Evolutionary conservation across 208 protist genomes (phyloP), one percentile per base, ranked within the genome.

Genomic region (Acanthamoeba castellanii): DNA sequence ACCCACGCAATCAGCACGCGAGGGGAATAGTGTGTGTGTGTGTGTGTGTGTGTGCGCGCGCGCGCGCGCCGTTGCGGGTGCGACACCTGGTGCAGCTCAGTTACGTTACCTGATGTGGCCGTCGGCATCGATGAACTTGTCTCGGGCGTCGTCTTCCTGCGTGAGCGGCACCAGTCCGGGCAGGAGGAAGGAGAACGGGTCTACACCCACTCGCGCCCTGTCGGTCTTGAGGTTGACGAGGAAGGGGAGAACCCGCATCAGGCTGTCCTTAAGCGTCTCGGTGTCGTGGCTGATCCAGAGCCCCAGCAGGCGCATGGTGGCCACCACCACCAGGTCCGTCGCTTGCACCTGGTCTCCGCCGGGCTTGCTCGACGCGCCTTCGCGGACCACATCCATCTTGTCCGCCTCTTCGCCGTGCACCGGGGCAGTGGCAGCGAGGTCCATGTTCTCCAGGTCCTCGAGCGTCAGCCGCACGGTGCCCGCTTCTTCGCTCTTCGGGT

Each of bases 231-330:
- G 57, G 66, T 81, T 74, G 27, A 93, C 30, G 3, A 93, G 27
- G 37, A 82, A 93, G 42, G 89, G 89, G 4, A 93, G 32, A 7
- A 93, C 70, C 25, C 52, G 42, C 30, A 42, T 16, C 13, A 93
- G 5, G 18, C 70, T 93, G 11, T 93, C 89, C 64, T 81, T 50
- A 8, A 93, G 89, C 42, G 89, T 81, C 22, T 93, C 89, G 34
- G 89, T 34, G 32, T 93, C 89, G 47, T 93, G 66, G 89, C 89
- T 93, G 25, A 93, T 45, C 89, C 89, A 93, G 32, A 81, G 45
- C 18, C 89, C 89, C n/a, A 93, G 32, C 27, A 93, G 66, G 27
- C 89, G 89, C 89, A 93, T 61, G 32, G 70, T 81, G 16, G 89
- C 89, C n/a, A 93, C 52, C 66, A 93, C 47, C 16, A 93, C 89